Base-by-base conservation (phyloP, 1,139 yeast genomes). In the Kodamaea alishanica region DNA sequence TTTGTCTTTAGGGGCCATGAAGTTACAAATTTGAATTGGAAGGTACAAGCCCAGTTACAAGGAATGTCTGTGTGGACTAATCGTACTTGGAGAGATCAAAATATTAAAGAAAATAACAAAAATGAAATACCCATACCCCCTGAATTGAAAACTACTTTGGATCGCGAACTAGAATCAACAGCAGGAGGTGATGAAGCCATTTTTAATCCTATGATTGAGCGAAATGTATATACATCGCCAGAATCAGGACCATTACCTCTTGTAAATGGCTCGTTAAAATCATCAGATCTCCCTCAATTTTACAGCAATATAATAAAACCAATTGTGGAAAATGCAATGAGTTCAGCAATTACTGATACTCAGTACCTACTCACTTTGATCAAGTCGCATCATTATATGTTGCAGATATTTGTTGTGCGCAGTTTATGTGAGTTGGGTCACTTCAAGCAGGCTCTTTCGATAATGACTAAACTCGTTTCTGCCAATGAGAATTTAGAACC, bases 221-320 rank as follows among this genome's bases (percentile, higher is more conserved):
- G 58, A 37, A 65, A 66, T 38, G 54, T 58, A 2, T 65, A 63
- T 41, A 44, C 60, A 0, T 43, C 52, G 2, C 54, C 56, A 2
- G 51, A 48, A 6, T 46, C 51, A 6, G 42, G 45, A 5, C 54
- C 58, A 24, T 44, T 47, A 33, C 59, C 66, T 5, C 43, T 65
- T 4, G 40, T 70, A 5, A 51, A 55, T 24, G 73, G 69, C 0
- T 43, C 50, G 0, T 25, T 70, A 2, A 41, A 40, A 8, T 43
- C 56, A 0, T 46, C 49, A 5, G 75, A 70, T 41, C 48, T 68
- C 27, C 74, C 74, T 0, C 34, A 42, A 4, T 67, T 69, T 42
- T 42, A 46, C 20, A 36, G 36, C 3, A 46, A 65, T 30, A 45
- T 67, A 4, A 43, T 46, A 10, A 34, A 46, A 1, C 40, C 40